Percentiles rank a stretch among this genome's conserved stretches.
These are phyloP conservation scores for Trichoderma sp. DNA, from an alignment of 2,329 filamentous ascomycete genomes.

Conservation along the genomic window DNA sequence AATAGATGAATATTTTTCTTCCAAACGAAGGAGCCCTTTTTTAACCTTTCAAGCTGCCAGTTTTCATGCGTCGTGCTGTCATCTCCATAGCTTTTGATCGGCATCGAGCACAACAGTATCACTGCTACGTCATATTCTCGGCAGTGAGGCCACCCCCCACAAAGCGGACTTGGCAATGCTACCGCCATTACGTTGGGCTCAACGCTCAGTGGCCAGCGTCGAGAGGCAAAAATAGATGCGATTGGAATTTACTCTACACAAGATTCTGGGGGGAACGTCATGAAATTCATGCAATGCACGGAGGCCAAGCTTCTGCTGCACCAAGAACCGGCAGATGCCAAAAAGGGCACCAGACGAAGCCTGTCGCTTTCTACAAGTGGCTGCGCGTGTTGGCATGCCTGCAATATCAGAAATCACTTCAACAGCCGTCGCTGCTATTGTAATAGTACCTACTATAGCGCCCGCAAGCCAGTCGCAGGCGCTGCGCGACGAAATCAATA, in stretches of 20 bases:
- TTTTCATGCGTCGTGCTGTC: not conserved
- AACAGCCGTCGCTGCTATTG: not conserved
- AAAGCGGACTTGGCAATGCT: not conserved
- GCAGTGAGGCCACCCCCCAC: not conserved
- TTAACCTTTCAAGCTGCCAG: not conserved
- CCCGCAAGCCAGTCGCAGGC: not conserved
- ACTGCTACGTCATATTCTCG: slow-evolving; percentile 24
- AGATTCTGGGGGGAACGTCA: slow-evolving; percentile 1
- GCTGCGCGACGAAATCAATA: not conserved
- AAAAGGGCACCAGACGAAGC: not conserved
- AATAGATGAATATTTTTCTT: not conserved
- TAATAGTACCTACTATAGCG: too few relatives aligned
- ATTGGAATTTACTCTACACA: not conserved
- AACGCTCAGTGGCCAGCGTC: slow-evolving; percentile 7
- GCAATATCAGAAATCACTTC: not conserved
- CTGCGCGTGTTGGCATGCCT: not conserved
- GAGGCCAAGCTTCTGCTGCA: not conserved
- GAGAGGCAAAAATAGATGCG: not conserved
- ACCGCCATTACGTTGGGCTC: slow-evolving; percentile 7
- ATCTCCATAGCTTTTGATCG: not conserved
- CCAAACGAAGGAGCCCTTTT: not conserved
- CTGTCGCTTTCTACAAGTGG: not conserved
- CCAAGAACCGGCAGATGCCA: not conserved
- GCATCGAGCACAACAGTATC: not conserved
- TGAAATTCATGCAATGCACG: not conserved